Evolutionary conservation across 169 alveolate species (phyloP), one percentile per base, ranked within the genome.

Genomic region (Neospora caninum): DNA sequence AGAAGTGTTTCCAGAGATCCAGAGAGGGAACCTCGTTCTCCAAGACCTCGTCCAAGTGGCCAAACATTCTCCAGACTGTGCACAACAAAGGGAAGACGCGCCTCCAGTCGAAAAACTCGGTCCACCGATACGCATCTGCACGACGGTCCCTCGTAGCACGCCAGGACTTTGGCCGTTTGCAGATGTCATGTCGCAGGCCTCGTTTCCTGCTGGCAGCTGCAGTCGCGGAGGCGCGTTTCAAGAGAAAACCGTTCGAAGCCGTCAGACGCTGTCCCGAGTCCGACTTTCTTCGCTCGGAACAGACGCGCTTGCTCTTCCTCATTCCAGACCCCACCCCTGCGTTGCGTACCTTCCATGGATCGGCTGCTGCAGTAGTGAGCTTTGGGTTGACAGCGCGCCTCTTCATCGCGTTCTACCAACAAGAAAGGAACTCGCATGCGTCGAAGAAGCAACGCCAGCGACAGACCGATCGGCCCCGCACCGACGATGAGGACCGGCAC

Each of bases 381-480:
- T 64, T 97, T 97, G 39, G 99, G 99, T 80, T 96, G 98, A 34
- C 96, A 96, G 73, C 96, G 93, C 22, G 97, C 95, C 27, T 45
- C 80, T n/a, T 92, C 92, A 83, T 96, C 93, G 80, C 93, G 93
- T 80, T 98, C 99, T 13, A 98, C 96, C 80, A 98, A 78, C 43
- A 98, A 54, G 80, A 96, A 96, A 0, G 98, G 98, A 54, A 98
- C 96, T 25, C 98, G 96, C 94, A 95, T 95, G 82, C 97, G 96
- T 53, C 97, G 96, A 13, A 98, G 95, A 87, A 98, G 97, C 70
- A 97, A 96, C 80, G 98, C 96, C 53, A 98, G 95, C 34, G 99
- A 96, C 95, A 98, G 97, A 22, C 99, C 99, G 0, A 98, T 98
- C 4, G 99, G 99, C 9, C 99, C 99, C 29, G 97, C 98, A n/a